Base-by-base conservation (phyloP, 2,329 filamentous ascomycete genomes). In the Pseudogymnoascus sp. region DNA sequence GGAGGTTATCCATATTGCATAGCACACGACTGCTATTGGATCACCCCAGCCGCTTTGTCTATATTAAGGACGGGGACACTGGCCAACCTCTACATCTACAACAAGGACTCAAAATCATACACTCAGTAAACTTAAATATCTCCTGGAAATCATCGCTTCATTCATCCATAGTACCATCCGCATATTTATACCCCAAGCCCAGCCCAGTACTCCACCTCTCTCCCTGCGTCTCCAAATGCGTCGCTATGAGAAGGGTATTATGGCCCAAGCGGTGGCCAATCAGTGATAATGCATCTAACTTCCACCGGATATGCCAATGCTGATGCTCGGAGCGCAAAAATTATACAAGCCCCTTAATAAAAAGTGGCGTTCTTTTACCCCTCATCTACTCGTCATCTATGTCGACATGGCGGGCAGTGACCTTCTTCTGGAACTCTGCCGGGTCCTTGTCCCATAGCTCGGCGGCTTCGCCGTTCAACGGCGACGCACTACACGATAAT, bases 381-480 rank as follows among this genome's bases (percentile, higher is more conserved):
- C 44, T 51, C 58, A 59, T 59, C 66, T 75, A 87, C 69, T 88
- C 85, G 65, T 88, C 85, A 65, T 88, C 85, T 29, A 87, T 74
- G 67, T 88, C 85, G 55, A 79, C 79, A 75, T 88, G 85, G 64
- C 85, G 81, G 58, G 77, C 83, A 66, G 83, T 70, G 35, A 88
- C 85, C 77, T 87, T 88, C 67, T 84, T 85, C 83, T 96, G 91
- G 82, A 94, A 97, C 74, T 96, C 91, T 51, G 84, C 86, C 38
- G 86, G 81, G 74, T 97, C 86, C 69, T 87, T 91, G 74, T 97
- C 93, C 92, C 94, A 99, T 42, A 99, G 82, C 74, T 96, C 90
- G 13, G 95, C 94, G 31, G 94, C 94, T 76, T 99, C 92, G 64
- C 92, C 95, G 71, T 99, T 99, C 66, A 99, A 80, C 2, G 94